phyloP scores from a whole-genome alignment of 768 basidiomycete genomes.

The Leccinum disarticulatum region DNA sequence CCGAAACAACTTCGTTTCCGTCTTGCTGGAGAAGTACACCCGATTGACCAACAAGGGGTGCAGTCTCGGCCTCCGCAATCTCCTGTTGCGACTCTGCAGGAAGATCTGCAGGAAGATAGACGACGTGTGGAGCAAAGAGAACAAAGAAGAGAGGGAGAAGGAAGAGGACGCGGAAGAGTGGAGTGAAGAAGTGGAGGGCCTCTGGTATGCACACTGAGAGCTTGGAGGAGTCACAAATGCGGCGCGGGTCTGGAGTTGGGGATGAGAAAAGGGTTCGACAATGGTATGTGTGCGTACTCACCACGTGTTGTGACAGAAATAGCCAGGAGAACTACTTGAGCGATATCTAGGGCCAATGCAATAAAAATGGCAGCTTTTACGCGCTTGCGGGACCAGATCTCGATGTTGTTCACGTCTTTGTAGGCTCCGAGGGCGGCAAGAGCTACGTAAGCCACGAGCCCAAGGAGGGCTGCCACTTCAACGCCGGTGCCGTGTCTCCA shows the following conservation, averaged over 20 bases:
- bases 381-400: constrained; percentile 63
- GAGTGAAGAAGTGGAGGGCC: constrained; percentile 54
- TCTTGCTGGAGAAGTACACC: constrained; percentile 58
- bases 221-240: constrained; percentile 23
- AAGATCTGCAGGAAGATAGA: constrained; percentile 50
- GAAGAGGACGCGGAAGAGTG: constrained; percentile 63
- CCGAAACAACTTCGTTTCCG: constrained; percentile 34
- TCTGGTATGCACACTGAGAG: constrained; percentile 31
- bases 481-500: constrained; percentile 68
- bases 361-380: constrained; percentile 54
- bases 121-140: constrained; percentile 61
- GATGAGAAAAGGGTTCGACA: background rate
- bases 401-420: constrained; percentile 72
- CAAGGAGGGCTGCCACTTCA: constrained; percentile 65
- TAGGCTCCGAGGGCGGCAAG: constrained; percentile 75
- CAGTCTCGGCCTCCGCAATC: constrained; percentile 19
- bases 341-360: constrained; percentile 60
- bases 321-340: constrained; percentile 56
- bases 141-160: constrained; percentile 59
- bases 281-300: constrained; percentile 23
- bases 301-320: constrained; percentile 37
- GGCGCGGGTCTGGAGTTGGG: constrained; percentile 14
- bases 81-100: constrained; percentile 22
- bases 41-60: constrained; percentile 36
- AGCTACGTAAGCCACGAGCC: constrained; percentile 67